These are phyloP conservation scores for Spinacia oleracea DNA, from an alignment of 179 eudicot genomes.

Conservation along the genomic window DNA sequence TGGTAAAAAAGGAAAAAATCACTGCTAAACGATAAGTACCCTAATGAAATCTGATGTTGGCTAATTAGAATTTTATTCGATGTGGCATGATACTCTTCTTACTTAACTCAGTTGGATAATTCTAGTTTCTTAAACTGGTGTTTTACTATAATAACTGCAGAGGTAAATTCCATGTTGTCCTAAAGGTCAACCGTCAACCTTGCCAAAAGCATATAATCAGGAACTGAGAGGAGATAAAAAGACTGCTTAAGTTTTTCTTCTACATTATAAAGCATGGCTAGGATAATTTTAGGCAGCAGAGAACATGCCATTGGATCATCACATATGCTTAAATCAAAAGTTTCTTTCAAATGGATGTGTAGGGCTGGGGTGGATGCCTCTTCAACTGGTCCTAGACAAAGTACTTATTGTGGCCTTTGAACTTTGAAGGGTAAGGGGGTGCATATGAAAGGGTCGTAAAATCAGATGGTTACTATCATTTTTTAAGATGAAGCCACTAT, in stretches of 20 bases:
- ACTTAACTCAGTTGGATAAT: not conserved
- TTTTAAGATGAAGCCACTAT: not conserved
- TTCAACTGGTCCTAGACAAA: not conserved
- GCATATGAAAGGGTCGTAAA: not conserved
- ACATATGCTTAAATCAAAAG: not conserved
- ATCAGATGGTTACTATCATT: not conserved
- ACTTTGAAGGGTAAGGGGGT: not conserved
- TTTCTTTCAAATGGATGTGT: not conserved
- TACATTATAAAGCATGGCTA: not conserved
- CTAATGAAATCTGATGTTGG: too few species aligned
- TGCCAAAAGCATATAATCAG: not conserved
- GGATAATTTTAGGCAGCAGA: not conserved
- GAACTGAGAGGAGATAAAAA: not conserved
- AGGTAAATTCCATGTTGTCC: too few species aligned
- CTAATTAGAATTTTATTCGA: too few species aligned
- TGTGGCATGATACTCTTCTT: not conserved
- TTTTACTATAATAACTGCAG: not conserved
- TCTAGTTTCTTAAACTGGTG: not conserved
- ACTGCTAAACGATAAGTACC: not conserved
- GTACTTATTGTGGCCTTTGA: not conserved
- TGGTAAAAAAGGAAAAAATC: too few species aligned
- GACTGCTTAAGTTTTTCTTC: not conserved
- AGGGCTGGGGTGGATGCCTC: not conserved
- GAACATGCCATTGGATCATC: constrained; percentile 12
- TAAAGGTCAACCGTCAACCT: not conserved